Percentiles rank a stretch among this genome's conserved stretches.
Evolutionary conservation across 805 yeast genomes (phyloP).

Genomic region (Yamadazyma laniorum): DNA sequence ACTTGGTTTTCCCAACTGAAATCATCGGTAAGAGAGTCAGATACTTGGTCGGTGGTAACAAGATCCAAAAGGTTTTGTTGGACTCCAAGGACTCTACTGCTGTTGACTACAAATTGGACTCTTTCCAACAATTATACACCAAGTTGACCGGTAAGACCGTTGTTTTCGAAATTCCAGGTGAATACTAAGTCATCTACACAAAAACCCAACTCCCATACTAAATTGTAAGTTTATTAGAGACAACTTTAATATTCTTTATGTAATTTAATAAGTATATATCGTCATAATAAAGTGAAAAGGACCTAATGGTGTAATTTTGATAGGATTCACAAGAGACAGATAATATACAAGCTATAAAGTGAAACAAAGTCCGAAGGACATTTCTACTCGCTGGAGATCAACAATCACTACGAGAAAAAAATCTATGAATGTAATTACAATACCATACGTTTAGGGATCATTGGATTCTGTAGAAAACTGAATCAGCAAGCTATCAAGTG

Average conservation of each 20-base stretch:
- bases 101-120: constrained; percentile 98
- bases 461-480: too few species aligned
- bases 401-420: too few species aligned
- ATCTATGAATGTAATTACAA: too few species aligned
- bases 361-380: too few species aligned
- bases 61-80: constrained; percentile 94
- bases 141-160: constrained; percentile 99
- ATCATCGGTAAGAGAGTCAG: constrained; percentile 98
- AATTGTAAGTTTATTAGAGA: constrained; percentile 13
- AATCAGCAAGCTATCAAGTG: too few species aligned
- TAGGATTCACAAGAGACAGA: not conserved
- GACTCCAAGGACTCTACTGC: constrained; percentile 97
- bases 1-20: constrained; percentile 99
- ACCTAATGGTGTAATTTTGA: not conserved
- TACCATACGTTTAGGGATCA: too few species aligned
- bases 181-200: constrained; percentile 15
- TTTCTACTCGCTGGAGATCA: too few species aligned
- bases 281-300: constrained; percentile 14
- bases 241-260: constrained; percentile 9
- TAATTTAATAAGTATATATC: constrained; percentile 14
- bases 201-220: constrained; percentile 21
- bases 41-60: constrained; percentile 98
- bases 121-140: constrained; percentile 97
- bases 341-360: too few species aligned
- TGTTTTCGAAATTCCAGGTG: constrained; percentile 84